phyloP scores from a whole-genome alignment of 805 yeast genomes.

The Yarrowia sp. region DNA sequence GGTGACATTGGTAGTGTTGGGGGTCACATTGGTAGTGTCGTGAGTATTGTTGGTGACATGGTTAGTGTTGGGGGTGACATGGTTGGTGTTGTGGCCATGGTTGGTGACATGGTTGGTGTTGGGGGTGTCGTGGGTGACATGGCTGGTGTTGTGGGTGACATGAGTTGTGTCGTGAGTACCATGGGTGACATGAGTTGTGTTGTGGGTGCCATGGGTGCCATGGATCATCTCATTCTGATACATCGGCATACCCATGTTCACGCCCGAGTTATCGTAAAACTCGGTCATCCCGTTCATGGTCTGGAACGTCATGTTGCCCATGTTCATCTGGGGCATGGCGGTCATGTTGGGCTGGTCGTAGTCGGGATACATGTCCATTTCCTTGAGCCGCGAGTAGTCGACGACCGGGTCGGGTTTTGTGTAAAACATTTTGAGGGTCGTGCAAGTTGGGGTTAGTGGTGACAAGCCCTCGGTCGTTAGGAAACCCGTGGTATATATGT shows the following conservation, averaged over 20 bases:
- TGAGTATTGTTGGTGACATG: neutral
- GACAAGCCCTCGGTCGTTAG: neutral
- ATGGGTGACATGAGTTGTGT: neutral
- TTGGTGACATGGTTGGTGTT: neutral
- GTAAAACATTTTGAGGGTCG: conserved; percentile 5
- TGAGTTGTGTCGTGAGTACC: neutral
- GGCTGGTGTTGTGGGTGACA: neutral
- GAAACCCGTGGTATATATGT: conserved; percentile 25
- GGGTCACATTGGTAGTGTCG: neutral
- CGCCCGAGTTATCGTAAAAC: too few relatives aligned
- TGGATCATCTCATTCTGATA: too few relatives aligned
- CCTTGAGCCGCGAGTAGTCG: conserved; percentile 31
- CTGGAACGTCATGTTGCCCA: too few relatives aligned
- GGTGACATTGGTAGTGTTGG: neutral
- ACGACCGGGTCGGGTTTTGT: conserved; percentile 26
- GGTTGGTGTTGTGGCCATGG: neutral
- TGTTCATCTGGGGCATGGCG: neutral
- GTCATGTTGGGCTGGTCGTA: neutral
- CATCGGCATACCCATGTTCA: too few relatives aligned
- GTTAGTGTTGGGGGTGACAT: neutral
- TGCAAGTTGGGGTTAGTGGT: neutral
- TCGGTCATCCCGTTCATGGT: too few relatives aligned
- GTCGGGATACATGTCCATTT: conserved; percentile 32
- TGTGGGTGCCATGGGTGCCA: too few relatives aligned
- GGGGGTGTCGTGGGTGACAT: neutral